Percentiles rank a stretch among this genome's conserved stretches.
Evolutionary conservation across 2,329 filamentous ascomycete genomes (phyloP).

Genomic region (Endothia cerciana): DNA sequence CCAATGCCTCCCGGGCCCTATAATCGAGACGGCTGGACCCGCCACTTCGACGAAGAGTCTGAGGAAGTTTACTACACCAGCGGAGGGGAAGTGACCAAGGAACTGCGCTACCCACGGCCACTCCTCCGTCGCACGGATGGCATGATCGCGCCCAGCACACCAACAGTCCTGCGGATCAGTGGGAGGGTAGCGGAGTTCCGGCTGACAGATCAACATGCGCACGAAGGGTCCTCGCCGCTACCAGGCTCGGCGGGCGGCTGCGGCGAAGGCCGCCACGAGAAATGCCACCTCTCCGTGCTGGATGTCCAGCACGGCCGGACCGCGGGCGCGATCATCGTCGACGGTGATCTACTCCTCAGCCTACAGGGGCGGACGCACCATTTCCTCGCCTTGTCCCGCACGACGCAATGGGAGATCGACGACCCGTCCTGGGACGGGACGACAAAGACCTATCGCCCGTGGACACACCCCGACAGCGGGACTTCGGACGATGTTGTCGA

Average conservation of each 20-base stretch:
- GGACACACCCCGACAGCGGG: slow-evolving; percentile 18
- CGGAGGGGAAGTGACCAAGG: not conserved
- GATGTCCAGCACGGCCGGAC: slow-evolving; percentile 8
- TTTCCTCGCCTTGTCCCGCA: slow-evolving; percentile 20
- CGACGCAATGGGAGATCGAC: slow-evolving; percentile 8
- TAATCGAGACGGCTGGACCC: slow-evolving; percentile 11
- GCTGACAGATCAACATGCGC: slow-evolving; percentile 2
- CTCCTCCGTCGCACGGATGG: not conserved
- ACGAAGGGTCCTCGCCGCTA: not conserved
- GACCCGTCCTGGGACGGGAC: slow-evolving; percentile 22
- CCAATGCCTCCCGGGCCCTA: not conserved
- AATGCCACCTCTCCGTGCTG: slow-evolving; percentile 20
- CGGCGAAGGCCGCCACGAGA: slow-evolving; percentile 1
- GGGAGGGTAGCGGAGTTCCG: slow-evolving; percentile 9
- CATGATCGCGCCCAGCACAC: not conserved
- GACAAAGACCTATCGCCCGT: slow-evolving; percentile 10
- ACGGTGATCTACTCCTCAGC: not conserved
- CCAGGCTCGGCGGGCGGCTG: not conserved
- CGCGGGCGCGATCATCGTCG: slow-evolving; percentile 18
- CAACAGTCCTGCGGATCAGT: slow-evolving; percentile 8
- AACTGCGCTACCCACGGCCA: not conserved
- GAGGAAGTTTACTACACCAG: slow-evolving; percentile 16
- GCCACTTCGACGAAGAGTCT: slow-evolving; percentile 16
- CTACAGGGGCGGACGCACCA: slow-evolving; percentile 14
- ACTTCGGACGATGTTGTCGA: not conserved